phyloP scores from a whole-genome alignment of 768 basidiomycete species.

The Boletus eberwhitei region DNA sequence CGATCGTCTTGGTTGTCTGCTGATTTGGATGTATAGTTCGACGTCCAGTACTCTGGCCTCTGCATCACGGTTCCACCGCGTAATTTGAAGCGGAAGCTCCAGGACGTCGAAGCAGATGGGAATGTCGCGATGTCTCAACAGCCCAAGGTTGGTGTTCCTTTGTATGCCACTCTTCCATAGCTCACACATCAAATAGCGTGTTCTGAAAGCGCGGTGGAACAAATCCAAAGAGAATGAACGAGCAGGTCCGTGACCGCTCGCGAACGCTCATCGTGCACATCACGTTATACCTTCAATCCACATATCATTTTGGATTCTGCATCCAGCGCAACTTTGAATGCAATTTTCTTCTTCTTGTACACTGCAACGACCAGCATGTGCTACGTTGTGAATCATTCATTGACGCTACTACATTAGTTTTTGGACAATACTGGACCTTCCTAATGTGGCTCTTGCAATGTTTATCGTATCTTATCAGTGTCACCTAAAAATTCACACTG shows the following conservation, averaged over 20 bases:
- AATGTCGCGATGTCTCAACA: neutral
- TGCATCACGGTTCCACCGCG: constrained; percentile 24
- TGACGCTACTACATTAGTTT: constrained; percentile 1
- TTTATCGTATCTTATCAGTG: constrained; percentile 4
- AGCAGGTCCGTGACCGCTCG: neutral
- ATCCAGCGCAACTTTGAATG: neutral
- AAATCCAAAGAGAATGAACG: constrained; percentile 6
- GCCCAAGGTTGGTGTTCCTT: constrained; percentile 18
- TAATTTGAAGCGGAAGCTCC: constrained; percentile 22
- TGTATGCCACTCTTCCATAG: no score
- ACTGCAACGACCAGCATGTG: constrained; percentile 3
- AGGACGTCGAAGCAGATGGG: constrained; percentile 12
- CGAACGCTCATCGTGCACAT: neutral
- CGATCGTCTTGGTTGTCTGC: neutral
- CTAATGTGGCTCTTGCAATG: constrained; percentile 7
- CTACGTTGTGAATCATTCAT: neutral
- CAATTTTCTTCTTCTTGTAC: neutral
- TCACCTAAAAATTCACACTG: no score
- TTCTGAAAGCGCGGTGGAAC: constrained; percentile 17
- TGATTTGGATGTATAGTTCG: constrained; percentile 1
- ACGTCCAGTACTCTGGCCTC: constrained; percentile 18
- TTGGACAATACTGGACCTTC: constrained; percentile 4
- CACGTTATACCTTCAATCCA: constrained; percentile 7
- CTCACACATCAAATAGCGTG: constrained; percentile 12
- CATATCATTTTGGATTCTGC: neutral